phyloP scores from a whole-genome alignment of 139 green algal genomes.

The Asterochloris sp. region DNA sequence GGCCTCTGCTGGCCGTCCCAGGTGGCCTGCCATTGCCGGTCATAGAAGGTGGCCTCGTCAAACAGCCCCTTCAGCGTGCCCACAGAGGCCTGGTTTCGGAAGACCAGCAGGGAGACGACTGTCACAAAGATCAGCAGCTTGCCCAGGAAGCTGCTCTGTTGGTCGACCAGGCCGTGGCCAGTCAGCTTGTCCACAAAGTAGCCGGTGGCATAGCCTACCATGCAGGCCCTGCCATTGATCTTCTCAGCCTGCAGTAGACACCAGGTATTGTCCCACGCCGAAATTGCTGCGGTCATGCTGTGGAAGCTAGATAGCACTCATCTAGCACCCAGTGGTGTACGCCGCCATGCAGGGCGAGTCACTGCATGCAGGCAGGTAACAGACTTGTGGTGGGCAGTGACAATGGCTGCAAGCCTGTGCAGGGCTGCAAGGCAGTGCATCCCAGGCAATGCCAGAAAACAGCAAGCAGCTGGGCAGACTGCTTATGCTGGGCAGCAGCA shows the following conservation, averaged over 20 bases:
- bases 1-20: slow-evolving; percentile 71
- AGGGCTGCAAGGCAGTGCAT: too few relatives aligned
- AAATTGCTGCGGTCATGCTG: too few relatives aligned
- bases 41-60: slow-evolving; percentile 94
- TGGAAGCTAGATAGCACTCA: too few relatives aligned
- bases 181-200: slow-evolving; percentile 74
- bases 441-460: too few relatives aligned
- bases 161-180: slow-evolving; percentile 80
- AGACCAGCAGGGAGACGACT: slow-evolving; percentile 78
- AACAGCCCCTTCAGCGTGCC: slow-evolving; percentile 80
- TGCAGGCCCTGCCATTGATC: slow-evolving; percentile 90
- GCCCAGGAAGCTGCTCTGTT: slow-evolving; percentile 90
- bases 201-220: slow-evolving; percentile 89
- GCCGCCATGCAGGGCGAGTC: too few relatives aligned
- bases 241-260: slow-evolving; percentile 76
- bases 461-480: too few relatives aligned
- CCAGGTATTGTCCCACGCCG: too few relatives aligned
- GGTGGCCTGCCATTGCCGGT: slow-evolving; percentile 82
- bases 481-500: too few relatives aligned
- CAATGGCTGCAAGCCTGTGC: too few relatives aligned
- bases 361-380: too few relatives aligned
- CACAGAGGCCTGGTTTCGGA: slow-evolving; percentile 58
- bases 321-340: too few relatives aligned
- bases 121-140: slow-evolving; percentile 82
- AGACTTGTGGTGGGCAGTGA: too few relatives aligned